Evolutionary conservation across 1,284 basidiomycete genomes (phyloP).

Genomic region (Cronartium quercuum): DNA sequence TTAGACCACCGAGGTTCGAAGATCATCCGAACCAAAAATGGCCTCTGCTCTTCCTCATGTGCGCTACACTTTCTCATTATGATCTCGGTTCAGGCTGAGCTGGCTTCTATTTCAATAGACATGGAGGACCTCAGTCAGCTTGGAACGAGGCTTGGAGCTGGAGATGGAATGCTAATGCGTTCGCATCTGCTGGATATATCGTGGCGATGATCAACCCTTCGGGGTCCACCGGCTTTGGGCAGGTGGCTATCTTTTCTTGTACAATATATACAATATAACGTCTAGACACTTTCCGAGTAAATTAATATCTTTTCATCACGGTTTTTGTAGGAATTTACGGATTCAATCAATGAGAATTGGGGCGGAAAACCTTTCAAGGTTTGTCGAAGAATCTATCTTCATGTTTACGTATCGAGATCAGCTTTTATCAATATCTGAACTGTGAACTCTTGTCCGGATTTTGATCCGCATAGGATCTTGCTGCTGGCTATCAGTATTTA

Average conservation of each 20-base stretch:
- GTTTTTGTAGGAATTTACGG: conserved; percentile 40
- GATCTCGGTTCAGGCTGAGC: neutral
- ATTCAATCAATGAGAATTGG: conserved; percentile 45
- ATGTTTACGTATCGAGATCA: neutral
- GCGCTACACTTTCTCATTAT: conserved; percentile 36
- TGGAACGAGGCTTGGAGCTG: conserved; percentile 44
- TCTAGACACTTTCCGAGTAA: neutral
- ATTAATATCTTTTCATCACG: neutral
- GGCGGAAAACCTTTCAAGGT: conserved; percentile 43
- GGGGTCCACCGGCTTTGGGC: conserved; percentile 44
- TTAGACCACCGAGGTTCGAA: conserved; percentile 26
- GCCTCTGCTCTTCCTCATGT: conserved; percentile 29
- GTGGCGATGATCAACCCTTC: conserved; percentile 44
- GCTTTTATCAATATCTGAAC: neutral
- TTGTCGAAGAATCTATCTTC: conserved; percentile 11
- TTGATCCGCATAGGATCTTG: conserved; percentile 6
- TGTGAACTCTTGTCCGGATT: neutral
- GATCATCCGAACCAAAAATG: conserved; percentile 18
- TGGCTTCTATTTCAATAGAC: conserved; percentile 38
- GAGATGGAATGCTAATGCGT: conserved; percentile 45
- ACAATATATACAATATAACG: neutral
- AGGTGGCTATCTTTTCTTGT: conserved; percentile 12
- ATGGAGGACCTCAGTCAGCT: conserved; percentile 46
- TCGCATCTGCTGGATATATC: conserved; percentile 44
- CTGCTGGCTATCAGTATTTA: conserved; percentile 32